Percentiles rank a stretch among this genome's conserved stretches.
Conservation (phyloP, 2,329 filamentous ascomycete species). For the Arthrobotrys sphaeroides region DNA sequence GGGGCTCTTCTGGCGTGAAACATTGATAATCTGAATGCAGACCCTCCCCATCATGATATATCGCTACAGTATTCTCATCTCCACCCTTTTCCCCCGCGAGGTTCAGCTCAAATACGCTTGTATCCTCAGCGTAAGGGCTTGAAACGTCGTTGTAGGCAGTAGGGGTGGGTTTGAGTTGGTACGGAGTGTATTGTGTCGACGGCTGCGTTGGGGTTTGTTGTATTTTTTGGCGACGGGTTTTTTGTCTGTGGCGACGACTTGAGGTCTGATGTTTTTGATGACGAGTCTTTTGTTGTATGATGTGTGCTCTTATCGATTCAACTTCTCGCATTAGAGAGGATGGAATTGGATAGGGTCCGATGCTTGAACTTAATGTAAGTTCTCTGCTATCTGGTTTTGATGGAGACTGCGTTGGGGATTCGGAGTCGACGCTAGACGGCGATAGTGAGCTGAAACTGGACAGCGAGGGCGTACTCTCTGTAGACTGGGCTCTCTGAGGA, state of each 20-base stretch:
- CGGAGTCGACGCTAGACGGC: neutral
- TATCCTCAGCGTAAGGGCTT: neutral
- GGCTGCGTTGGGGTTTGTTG: neutral
- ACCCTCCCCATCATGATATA: neutral
- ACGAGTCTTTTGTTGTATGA: slow-evolving; percentile 3
- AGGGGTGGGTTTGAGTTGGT: neutral
- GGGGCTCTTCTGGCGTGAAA: neutral
- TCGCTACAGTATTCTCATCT: neutral
- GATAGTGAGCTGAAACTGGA: neutral
- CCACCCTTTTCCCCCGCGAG: neutral
- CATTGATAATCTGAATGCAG: neutral
- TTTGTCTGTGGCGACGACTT: neutral
- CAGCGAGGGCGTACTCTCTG: neutral
- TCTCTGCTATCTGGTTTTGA: neutral
- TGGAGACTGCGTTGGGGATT: neutral
- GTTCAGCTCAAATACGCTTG: neutral
- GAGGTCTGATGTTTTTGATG: slow-evolving; percentile 5
- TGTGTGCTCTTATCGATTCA: neutral
- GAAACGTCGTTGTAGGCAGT: neutral
- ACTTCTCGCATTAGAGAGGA: slow-evolving; percentile 8
- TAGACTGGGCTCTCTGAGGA: neutral
- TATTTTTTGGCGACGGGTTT: neutral
- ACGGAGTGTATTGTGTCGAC: neutral
- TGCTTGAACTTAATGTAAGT: neutral
- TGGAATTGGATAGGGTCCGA: slow-evolving; percentile 10